A percentile compares a stretch with the other conserved stretches of the same genome.
phyloP scores from a whole-genome alignment of 2,329 filamentous ascomycete species.

The Nannizziopsis arthrosporioides region DNA sequence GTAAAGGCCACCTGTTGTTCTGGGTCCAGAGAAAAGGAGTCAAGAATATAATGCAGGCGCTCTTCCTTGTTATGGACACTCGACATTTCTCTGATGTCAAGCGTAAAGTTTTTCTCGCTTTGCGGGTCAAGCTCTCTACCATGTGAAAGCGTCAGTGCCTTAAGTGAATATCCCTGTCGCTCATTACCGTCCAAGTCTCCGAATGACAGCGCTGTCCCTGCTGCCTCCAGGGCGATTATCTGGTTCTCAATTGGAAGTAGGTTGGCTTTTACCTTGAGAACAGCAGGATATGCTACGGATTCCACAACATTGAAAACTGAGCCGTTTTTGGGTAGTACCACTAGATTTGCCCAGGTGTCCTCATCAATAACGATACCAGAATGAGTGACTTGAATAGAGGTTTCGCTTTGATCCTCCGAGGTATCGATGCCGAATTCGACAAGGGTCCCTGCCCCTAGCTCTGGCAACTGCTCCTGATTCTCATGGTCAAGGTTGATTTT shows the following conservation, averaged over 20 bases:
- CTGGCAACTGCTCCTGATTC: background rate
- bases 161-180: conserved; percentile 5
- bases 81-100: conserved; percentile 3
- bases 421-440: too few relatives aligned
- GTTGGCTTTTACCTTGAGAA: background rate
- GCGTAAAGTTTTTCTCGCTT: conserved; percentile 8
- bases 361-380: too few relatives aligned
- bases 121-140: conserved; percentile 5
- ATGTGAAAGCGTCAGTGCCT: conserved; percentile 9
- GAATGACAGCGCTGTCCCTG: background rate
- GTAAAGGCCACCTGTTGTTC: conserved; percentile 2
- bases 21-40: background rate
- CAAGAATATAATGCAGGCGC: background rate
- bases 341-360: background rate
- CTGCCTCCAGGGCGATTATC: background rate
- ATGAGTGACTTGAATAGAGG: too few relatives aligned
- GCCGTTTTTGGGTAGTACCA: background rate
- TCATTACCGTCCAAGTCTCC: conserved; percentile 2
- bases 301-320: background rate
- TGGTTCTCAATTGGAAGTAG: background rate
- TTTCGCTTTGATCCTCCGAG: too few relatives aligned
- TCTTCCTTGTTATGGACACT: background rate
- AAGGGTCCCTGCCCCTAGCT: too few relatives aligned
- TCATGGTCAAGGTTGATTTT: background rate
- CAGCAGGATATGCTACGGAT: background rate